These are phyloP conservation scores for Diaporthe eres DNA, from an alignment of 2,329 filamentous ascomycete species.

Conservation along the genomic window DNA sequence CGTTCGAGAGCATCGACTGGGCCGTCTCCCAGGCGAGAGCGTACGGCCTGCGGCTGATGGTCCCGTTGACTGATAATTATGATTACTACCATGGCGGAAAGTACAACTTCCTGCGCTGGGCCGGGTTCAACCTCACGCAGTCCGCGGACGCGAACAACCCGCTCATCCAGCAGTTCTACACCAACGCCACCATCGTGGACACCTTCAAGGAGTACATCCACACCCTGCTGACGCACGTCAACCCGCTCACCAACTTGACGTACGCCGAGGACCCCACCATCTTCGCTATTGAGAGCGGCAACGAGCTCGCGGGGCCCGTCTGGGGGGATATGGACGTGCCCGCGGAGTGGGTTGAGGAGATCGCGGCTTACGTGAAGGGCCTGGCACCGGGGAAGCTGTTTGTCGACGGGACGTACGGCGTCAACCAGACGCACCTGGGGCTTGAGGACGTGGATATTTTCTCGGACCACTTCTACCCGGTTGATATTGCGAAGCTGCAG, in stretches of 20 bases:
- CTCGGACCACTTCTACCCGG: constrained; percentile 63
- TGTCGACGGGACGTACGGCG: constrained; percentile 63
- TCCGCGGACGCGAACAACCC: constrained; percentile 53
- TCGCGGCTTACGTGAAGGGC: constrained; percentile 57
- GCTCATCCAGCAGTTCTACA: constrained; percentile 61
- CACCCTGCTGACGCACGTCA: constrained; percentile 59
- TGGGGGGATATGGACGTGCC: constrained; percentile 62
- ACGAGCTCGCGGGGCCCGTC: constrained; percentile 60
- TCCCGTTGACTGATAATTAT: constrained; percentile 63
- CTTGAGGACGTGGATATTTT: constrained; percentile 61
- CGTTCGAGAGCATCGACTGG: constrained; percentile 63
- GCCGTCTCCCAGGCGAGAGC: constrained; percentile 60
- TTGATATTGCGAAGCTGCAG: constrained; percentile 56
- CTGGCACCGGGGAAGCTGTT: constrained; percentile 61
- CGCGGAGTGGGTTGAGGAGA: constrained; percentile 57
- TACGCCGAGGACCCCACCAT: constrained; percentile 65
- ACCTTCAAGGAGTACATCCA: constrained; percentile 62
- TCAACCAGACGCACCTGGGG: constrained; percentile 59
- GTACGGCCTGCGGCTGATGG: constrained; percentile 59
- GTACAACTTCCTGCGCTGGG: constrained; percentile 63
- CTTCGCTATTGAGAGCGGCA: constrained; percentile 64
- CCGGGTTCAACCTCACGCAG: constrained; percentile 58
- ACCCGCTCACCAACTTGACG: constrained; percentile 60
- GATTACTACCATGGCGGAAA: constrained; percentile 67
- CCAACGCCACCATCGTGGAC: constrained; percentile 56